Base-by-base conservation (phyloP, 345 rosid species). In the Tarenaya hassleriana region DNA sequence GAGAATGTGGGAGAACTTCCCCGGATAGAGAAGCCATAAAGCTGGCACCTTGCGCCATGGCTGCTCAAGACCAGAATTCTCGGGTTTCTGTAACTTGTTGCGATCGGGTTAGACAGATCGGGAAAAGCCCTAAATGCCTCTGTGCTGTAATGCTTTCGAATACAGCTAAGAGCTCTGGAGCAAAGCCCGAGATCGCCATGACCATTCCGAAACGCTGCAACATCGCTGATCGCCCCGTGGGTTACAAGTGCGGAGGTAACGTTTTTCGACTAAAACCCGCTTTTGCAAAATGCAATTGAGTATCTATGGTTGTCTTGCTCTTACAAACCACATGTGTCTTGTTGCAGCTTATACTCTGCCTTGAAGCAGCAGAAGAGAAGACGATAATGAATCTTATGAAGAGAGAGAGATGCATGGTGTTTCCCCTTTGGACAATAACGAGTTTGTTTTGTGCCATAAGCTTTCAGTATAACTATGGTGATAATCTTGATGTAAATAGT, bases 141-240 rank as follows among this genome's bases (percentile, higher is more conserved):
- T 88, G 94, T 13, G 88, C 95, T 35, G 94, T 75, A 24, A 85
- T 92, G 94, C 91, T 85, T 34, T 85, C 95, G 2, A 75, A 84
- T 35, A 85, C 86, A 3, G 95, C 94, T 16, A 83, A 69, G 43
- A 77, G 66, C 24, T 74, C 88, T 4, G 98, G 98, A 10, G 63
- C 70, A 59, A 77, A 81, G 68, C 86, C 88, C 0, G 86, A 75
- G 50, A 47, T 79, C 19, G 94, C 98, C 5, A 55, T 92, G 44
- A 85, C 96, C 66, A 81, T 92, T 54, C 95, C 98, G 16, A 79
- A 88, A 50, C 84, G 90, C 34, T 88, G 96, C 82, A 79, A 88
- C 75, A 58, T 92, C 18, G 69, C 68, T 44, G 64, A 74, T 67
- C 88, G 90, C 46, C 96, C 96, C 7, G 71, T 79, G 10, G 96